Base-by-base conservation (phyloP, 106 monocot genomes). In the Allium fistulosum region DNA sequence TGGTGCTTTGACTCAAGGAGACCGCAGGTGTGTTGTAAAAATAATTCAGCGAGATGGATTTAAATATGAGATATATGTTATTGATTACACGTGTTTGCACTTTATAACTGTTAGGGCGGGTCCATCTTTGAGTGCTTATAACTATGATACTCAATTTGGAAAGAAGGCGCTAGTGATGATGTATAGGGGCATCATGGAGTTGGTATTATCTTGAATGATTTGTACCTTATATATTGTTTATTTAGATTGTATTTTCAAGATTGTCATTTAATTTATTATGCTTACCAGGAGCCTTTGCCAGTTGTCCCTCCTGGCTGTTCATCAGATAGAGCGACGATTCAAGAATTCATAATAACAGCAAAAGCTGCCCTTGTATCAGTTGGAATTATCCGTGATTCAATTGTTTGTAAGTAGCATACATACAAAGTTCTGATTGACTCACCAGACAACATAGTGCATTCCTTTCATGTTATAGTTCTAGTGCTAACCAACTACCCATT, bases 1-100 rank as follows among this genome's bases (percentile, higher is more conserved):
- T 73, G 97, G 97, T 60, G 97, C 97, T 71, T 57, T 99, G 78
- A 99, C 97, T 12, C 97, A 99, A 93, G 97, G 97, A 82, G 97
- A 99, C 85, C 80, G 97, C 63, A 99, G 97, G 97, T 99, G 49
- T 69, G 55, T 22, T n/a, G 17, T 37, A 51, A 10, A 51, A 62
- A 45, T 72, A 18, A 37, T 37, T 37, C 37, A 1, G 37, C 37
- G 37, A 37, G 37, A 37, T 37, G 37, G 37, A 37, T 37, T 37
- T 37, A 37, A 37, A 37, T 37, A 37, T 5, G 5, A 37, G 37
- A 37, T 37, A 37, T 37, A 37, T 37, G 37, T 37, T 46, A 59
- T 15, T 11, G 26, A 59, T 68, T 60, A 9, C 5, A 46, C 69
- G n/a, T 48, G 18, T 53, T 66, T 67, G 5, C 28, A 61, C 27